Conservation (phyloP, 768 basidiomycete species). For the Grammothele lineata region DNA sequence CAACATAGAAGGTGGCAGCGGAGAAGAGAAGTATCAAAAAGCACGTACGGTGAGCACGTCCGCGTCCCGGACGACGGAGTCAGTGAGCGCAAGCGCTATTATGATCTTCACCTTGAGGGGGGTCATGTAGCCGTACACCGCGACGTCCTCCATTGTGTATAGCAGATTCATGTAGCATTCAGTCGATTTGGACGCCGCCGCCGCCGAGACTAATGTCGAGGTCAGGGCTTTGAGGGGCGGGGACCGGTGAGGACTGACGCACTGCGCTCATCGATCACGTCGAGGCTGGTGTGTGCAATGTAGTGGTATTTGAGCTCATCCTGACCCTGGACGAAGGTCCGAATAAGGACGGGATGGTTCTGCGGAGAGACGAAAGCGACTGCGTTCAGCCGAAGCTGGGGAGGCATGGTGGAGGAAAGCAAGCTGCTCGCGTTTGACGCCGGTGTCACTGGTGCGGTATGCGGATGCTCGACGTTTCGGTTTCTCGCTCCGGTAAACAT, state of each 20-base stretch:
- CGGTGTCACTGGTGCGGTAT: too few species aligned
- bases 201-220: conserved; percentile 27
- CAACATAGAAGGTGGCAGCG: background rate
- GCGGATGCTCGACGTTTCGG: too few species aligned
- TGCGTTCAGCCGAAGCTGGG: conserved; percentile 68
- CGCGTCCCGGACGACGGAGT: conserved; percentile 74
- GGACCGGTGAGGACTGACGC: conserved; percentile 26
- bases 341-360: conserved; percentile 78
- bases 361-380: conserved; percentile 83
- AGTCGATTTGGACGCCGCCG: conserved; percentile 47
- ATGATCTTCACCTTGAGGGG: conserved; percentile 87
- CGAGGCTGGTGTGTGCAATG: conserved; percentile 84
- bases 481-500: too few species aligned
- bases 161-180: conserved; percentile 85
- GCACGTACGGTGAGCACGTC: conserved; percentile 74
- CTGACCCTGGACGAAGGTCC: conserved; percentile 58
- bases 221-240: conserved; percentile 2
- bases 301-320: conserved; percentile 84
- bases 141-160: conserved; percentile 90
- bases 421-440: too few species aligned
- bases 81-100: conserved; percentile 72
- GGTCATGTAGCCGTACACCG: conserved; percentile 89
- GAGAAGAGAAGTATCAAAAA: background rate
- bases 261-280: conserved; percentile 92
- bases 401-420: conserved; percentile 44